phyloP scores from a whole-genome alignment of 2,329 filamentous ascomycete genomes.

The Paracoccidioides brasiliensis region DNA sequence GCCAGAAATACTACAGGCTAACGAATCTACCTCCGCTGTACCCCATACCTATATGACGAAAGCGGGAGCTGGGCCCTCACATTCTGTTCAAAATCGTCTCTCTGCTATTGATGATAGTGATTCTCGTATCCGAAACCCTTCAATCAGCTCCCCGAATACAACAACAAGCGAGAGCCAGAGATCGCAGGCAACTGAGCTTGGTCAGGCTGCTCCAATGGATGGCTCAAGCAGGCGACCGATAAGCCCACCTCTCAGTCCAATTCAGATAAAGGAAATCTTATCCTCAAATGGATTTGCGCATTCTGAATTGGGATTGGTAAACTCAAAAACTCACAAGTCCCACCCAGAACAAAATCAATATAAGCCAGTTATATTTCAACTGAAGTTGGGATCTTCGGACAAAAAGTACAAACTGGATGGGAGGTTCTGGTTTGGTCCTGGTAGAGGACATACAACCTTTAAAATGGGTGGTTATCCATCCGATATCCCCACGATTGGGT shows the following conservation, averaged over 20 bases:
- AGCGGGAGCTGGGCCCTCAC: neutral
- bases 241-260: conserved; percentile 29
- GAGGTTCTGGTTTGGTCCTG: conserved; percentile 30
- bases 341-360: conserved; percentile 30
- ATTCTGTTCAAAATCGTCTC: neutral
- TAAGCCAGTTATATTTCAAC: conserved; percentile 39
- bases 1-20: neutral
- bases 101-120: no score
- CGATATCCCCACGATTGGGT: conserved; percentile 28
- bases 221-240: conserved; percentile 17
- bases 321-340: conserved; percentile 3
- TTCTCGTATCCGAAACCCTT: no score
- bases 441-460: conserved; percentile 1
- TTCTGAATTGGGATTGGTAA: neutral
- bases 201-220: neutral
- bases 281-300: conserved; percentile 17
- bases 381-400: conserved; percentile 35
- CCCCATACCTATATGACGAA: neutral
- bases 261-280: conserved; percentile 34
- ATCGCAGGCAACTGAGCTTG: neutral
- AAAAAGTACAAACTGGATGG: conserved; percentile 41
- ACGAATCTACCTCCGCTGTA: neutral
- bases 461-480: conserved; percentile 8
- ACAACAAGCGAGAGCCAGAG: neutral
- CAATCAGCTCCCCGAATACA: neutral